phyloP scores from a whole-genome alignment of 306 rosid species.

The Cucurbita argyrosperma region DNA sequence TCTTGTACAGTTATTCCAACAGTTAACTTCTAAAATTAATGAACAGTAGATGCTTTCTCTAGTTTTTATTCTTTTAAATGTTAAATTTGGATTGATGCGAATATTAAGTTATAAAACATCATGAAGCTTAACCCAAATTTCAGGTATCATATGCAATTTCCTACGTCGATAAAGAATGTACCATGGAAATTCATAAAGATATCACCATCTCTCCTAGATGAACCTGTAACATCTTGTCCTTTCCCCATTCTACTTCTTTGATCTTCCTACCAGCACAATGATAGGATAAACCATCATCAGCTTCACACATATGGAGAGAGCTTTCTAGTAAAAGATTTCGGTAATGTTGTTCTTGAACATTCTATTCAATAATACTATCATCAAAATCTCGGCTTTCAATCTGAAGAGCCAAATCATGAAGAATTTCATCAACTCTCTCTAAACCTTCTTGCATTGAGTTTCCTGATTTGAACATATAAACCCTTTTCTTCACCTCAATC shows the following conservation, averaged over 20 bases:
- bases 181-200: too few species aligned
- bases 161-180: too few species aligned
- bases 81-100: background rate
- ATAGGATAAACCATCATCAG: background rate
- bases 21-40: background rate
- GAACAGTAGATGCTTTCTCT: background rate
- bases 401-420: constrained; percentile 18
- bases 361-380: constrained; percentile 9
- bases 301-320: background rate
- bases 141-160: too few species aligned
- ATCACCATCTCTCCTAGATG: too few species aligned
- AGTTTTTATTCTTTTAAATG: background rate
- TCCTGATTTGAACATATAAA: constrained; percentile 53
- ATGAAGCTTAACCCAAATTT: too few species aligned
- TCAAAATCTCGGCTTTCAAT: constrained; percentile 20
- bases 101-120: too few species aligned
- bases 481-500: constrained; percentile 60
- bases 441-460: constrained; percentile 19
- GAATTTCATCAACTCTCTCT: constrained; percentile 31
- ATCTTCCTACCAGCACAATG: too few species aligned
- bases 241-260: too few species aligned
- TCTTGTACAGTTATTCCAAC: background rate
- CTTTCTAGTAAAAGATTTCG: background rate
- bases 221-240: too few species aligned
- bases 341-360: constrained; percentile 7